Conservation (phyloP, 208 protist genomes). For the Wallacemonas sp. region DNA sequence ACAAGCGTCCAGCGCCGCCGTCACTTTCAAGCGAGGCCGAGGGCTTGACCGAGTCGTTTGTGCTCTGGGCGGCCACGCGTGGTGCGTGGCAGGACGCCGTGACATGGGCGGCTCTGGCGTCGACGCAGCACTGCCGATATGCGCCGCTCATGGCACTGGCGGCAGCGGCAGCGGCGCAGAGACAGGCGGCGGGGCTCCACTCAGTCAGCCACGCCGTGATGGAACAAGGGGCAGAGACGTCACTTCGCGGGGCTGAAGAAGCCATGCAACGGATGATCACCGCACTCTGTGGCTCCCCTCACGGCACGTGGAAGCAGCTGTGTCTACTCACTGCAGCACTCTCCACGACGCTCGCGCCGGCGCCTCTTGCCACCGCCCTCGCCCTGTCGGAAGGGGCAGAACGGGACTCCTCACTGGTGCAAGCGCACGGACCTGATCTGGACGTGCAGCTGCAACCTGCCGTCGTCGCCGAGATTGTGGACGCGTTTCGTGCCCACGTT, state of each 20-base stretch:
- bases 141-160: conserved; percentile 28
- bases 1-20: too few relatives aligned
- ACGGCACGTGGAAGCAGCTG: conserved; percentile 31
- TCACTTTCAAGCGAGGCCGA: conserved; percentile 16
- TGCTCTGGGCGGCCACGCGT: conserved; percentile 31
- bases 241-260: not conserved
- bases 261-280: not conserved
- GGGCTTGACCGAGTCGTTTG: conserved; percentile 27
- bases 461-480: conserved; percentile 2
- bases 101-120: conserved; percentile 25
- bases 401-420: not conserved
- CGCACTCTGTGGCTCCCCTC: conserved; percentile 4
- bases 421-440: not conserved
- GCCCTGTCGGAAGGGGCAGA: not conserved
- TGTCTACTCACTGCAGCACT: conserved; percentile 23
- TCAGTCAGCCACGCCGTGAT: too few relatives aligned
- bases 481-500: conserved; percentile 6
- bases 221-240: too few relatives aligned
- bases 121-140: conserved; percentile 24
- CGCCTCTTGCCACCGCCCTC: not conserved
- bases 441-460: not conserved
- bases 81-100: conserved; percentile 13
- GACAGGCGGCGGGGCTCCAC: not conserved
- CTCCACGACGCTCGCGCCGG: not conserved
- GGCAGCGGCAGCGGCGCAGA: conserved; percentile 3